These are phyloP conservation scores for Agaricus sinodeliciosus DNA, from an alignment of 768 basidiomycete species.

Conservation along the genomic window DNA sequence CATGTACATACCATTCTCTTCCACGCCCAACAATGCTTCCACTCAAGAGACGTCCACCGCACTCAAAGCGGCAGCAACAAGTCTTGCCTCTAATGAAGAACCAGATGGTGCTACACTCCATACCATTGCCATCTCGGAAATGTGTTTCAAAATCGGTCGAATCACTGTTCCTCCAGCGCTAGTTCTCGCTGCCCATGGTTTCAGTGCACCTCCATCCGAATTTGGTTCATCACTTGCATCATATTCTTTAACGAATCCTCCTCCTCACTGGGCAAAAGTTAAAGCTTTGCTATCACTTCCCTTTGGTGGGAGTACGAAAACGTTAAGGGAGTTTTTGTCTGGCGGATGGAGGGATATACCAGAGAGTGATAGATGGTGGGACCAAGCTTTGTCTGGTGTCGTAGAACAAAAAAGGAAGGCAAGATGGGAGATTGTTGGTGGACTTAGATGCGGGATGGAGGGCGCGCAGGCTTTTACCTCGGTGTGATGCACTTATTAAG, in stretches of 20 bases:
- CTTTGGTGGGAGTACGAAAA: slow-evolving; percentile 27
- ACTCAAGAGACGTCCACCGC: slow-evolving; percentile 12
- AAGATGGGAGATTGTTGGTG: slow-evolving; percentile 26
- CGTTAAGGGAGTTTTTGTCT: slow-evolving; percentile 39
- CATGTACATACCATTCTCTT: slow-evolving; percentile 17
- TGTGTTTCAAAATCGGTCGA: slow-evolving; percentile 65
- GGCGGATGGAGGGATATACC: slow-evolving; percentile 61
- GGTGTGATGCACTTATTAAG: neutral
- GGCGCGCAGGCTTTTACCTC: slow-evolving; percentile 19
- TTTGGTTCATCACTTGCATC: slow-evolving; percentile 2
- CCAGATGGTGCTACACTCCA: slow-evolving; percentile 53
- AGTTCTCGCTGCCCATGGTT: slow-evolving; percentile 55
- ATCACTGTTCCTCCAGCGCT: slow-evolving; percentile 70
- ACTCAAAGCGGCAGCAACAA: slow-evolving; percentile 21
- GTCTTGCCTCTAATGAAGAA: slow-evolving; percentile 19
- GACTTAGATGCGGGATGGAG: slow-evolving; percentile 30
- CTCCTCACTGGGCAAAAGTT: slow-evolving; percentile 41
- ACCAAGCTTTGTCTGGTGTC: slow-evolving; percentile 44
- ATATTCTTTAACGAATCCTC: slow-evolving; percentile 36
- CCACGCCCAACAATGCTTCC: slow-evolving; percentile 5
- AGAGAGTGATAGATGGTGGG: slow-evolving; percentile 63
- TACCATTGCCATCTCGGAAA: slow-evolving; percentile 54
- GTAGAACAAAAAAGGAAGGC: slow-evolving; percentile 34
- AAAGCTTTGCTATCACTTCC: slow-evolving; percentile 28
- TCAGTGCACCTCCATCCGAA: slow-evolving; percentile 26